phyloP scores from a whole-genome alignment of 139 green algal species.

The Chlorella sp. region DNA sequence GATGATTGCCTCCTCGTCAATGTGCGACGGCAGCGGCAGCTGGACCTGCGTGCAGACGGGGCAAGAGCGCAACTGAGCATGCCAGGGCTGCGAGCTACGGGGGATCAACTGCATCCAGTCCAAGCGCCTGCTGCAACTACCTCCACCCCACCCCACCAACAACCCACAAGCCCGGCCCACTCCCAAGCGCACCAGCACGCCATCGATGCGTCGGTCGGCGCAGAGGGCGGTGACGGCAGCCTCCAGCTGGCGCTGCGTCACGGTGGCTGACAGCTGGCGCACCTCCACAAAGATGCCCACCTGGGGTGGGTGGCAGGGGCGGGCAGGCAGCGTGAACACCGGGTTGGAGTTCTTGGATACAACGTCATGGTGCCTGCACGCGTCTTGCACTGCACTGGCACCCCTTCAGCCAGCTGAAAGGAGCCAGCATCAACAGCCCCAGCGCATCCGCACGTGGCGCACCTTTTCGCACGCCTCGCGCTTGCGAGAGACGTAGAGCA shows the following conservation, averaged over 20 bases:
- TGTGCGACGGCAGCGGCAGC: constrained; percentile 93
- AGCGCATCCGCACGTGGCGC: background rate
- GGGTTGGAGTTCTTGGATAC: too few relatives aligned
- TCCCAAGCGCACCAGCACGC: constrained; percentile 82
- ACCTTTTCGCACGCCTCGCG: constrained; percentile 79
- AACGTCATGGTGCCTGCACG: background rate
- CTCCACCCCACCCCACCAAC: too few relatives aligned
- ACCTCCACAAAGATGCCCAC: constrained; percentile 42
- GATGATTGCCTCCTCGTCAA: constrained; percentile 91
- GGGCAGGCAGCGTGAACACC: background rate
- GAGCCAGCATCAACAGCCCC: background rate
- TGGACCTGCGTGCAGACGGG: constrained; percentile 49
- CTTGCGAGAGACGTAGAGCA: constrained; percentile 95
- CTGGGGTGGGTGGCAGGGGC: background rate
- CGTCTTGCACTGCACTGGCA: background rate
- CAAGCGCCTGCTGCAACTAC: too few relatives aligned
- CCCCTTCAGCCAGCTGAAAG: background rate
- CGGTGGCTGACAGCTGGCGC: constrained; percentile 51
- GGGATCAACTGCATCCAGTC: too few relatives aligned
- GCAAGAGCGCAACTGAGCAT: too few relatives aligned
- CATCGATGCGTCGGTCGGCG: constrained; percentile 84
- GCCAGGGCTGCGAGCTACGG: too few relatives aligned
- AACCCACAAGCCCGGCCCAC: too few relatives aligned
- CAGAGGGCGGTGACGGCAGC: constrained; percentile 76
- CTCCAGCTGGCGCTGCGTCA: constrained; percentile 50